Evolutionary conservation across 73 alveolate genomes (phyloP), one percentile per base, ranked within the genome.

Genomic region (Tetrahymena borealis): DNA sequence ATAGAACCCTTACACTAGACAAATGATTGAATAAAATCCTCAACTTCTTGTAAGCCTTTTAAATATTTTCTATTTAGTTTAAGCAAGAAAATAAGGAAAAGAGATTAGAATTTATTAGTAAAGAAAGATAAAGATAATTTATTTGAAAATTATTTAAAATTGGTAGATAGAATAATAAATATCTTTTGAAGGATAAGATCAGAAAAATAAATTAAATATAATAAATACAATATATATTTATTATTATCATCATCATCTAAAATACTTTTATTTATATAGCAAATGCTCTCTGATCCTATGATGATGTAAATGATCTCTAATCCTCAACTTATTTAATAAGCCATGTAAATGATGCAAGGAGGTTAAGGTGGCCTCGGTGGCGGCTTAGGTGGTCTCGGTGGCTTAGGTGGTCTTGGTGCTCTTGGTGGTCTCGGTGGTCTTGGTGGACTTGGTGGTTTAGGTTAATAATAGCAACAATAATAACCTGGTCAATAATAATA

Each of bases 331-430:
- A n/a, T 91, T 33, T 78, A 91, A 33, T 41, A 37, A 37, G 94
- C 94, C 78, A 33, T 91, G 79, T 24, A 20, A 91, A 36, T 40
- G 37, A 41, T 91, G 91, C 85, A 90, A 2, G 91, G 39, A 20
- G 91, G 91, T 78, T 90, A 90, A 39, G 90, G 15, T 78, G 24
- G 91, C 12, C 39, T 32, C 11, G 36, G n/a, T 18, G 93, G 93
- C 16, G 10, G 78, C 4, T 4, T 2, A 12, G 94, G 96, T 40
- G 96, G 95, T 3, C 35, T 85, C 40, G 97, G 97, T 11, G 97
- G 96, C 41, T 77, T 94, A 15, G 96, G 94, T 4, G 96, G 96
- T 40, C 94, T 31, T 28, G 94, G 94, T 40, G 79, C 39, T 41
- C 39, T 40, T 9, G 79, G 39, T 24, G 60, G 18, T 6, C 39